Base-by-base conservation (phyloP, 768 basidiomycete genomes). In the Exidia glandulosa region DNA sequence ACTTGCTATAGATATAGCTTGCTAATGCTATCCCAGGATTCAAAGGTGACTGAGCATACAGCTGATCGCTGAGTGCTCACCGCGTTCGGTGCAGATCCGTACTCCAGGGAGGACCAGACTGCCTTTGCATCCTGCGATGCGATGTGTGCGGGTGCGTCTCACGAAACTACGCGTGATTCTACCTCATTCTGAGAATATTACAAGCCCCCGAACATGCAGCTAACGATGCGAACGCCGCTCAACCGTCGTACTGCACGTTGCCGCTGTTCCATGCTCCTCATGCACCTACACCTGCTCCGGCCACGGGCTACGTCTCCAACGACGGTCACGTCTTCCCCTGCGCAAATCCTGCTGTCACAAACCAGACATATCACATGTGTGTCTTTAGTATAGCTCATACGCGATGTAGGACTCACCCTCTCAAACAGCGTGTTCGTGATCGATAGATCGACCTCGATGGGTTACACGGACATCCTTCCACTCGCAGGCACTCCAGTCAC, bases 311-410 rank as follows among this genome's bases (percentile, higher is more conserved):
- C 62, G 62, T 81, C 41, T 85, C 83, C 3, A 71, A 70, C 25
- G 83, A 85, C 55, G 83, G 84, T 0, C 84, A 85, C 66, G 63
- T 73, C 10, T 85, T 81, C 60, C 27, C 66, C 1, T 85, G 83
- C 69, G 73, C 72, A 59, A 81, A 84, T 63, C 84, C 84, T 1
- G 72, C 72, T 1, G 71, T 77, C 12, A 67, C 79, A 67, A 78
- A 77, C 27, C 83, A 79, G 63, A 74, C 83, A 0, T 84, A 78
- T 70, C 83, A 85, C 66, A 81, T 85, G 81, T 84, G 67, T 60
- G 82, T 74, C 2, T 2, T 45, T 13, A n/a, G 36, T 16, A 27
- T 56, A 14, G 0, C 7, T 16, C n/a, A 34, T 29, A 6, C 41
- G 10, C 16, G 6, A 45, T 19, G 16, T 19, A n/a, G n/a, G n/a